Evolutionary conservation across 129 eudicot genomes (phyloP).

Genomic region (Oenanthe sinensis): DNA sequence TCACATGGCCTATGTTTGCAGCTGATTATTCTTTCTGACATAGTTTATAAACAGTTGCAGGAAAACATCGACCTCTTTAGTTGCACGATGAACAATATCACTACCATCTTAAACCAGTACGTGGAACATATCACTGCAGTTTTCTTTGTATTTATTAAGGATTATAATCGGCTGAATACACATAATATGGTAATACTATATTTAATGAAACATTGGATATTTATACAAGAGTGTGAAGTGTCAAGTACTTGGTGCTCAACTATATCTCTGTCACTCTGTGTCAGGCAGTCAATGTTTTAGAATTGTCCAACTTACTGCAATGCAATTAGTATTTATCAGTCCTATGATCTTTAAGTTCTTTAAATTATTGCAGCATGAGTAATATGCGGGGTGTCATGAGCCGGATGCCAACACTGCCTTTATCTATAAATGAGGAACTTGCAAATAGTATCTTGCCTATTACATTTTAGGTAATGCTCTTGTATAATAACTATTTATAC

Average conservation of each 20-base stretch:
- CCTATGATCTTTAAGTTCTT: not conserved
- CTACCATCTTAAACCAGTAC: slow-evolving; percentile 51
- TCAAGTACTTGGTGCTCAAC: not conserved
- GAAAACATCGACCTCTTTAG: slow-evolving; percentile 62
- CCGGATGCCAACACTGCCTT: slow-evolving; percentile 69
- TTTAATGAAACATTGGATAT: not conserved
- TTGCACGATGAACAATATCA: slow-evolving; percentile 59
- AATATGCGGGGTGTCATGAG: slow-evolving; percentile 56
- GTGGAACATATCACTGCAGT: slow-evolving; percentile 11
- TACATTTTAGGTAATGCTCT: slow-evolving; percentile 31
- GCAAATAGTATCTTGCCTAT: slow-evolving; percentile 36
- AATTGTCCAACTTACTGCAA: not conserved
- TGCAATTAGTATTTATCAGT: not conserved
- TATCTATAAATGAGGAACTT: slow-evolving; percentile 48
- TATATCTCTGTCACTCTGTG: not conserved
- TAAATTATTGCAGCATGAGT: slow-evolving; percentile 55
- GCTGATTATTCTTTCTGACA: slow-evolving; percentile 18
- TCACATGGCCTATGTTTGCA: slow-evolving; percentile 6
- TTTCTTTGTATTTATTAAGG: not conserved
- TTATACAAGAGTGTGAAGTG: too few species aligned
- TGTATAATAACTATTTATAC: not conserved
- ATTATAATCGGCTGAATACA: not conserved
- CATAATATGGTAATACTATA: not conserved
- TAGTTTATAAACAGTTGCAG: slow-evolving; percentile 49
- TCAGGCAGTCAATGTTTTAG: slow-evolving; percentile 8